Conservation (phyloP, 148 eudicot genomes). For the Chenopodium album region DNA sequence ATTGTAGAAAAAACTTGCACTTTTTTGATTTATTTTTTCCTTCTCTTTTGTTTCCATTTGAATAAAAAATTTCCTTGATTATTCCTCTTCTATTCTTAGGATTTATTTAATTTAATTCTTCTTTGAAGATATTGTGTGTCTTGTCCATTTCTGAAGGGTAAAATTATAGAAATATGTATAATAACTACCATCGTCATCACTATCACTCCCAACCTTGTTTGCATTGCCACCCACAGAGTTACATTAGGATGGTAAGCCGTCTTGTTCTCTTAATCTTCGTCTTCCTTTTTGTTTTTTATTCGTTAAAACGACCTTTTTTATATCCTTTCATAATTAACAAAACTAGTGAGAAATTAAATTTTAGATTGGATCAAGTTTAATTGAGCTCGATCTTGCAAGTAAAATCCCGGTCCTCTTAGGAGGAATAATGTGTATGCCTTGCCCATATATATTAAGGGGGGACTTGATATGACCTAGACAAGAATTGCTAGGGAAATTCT, state of each 20-base stretch:
- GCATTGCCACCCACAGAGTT: constrained; percentile 76
- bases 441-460: too few relatives aligned
- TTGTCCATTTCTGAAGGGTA: neutral
- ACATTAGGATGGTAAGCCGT: constrained; percentile 65
- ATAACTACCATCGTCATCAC: constrained; percentile 21
- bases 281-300: too few relatives aligned
- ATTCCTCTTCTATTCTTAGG: neutral
- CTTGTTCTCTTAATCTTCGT: too few relatives aligned
- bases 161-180: constrained; percentile 11
- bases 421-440: too few relatives aligned
- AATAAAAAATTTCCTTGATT: neutral
- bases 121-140: neutral
- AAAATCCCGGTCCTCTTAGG: too few relatives aligned
- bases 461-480: too few relatives aligned
- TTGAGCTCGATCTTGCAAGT: too few relatives aligned
- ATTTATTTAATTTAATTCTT: neutral
- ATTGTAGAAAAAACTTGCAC: constrained; percentile 14
- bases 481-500: too few relatives aligned
- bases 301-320: too few relatives aligned
- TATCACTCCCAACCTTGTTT: constrained; percentile 58
- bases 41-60: constrained; percentile 19
- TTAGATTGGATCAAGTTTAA: too few relatives aligned
- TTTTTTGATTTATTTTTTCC: neutral
- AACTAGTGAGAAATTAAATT: too few relatives aligned
- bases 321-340: too few relatives aligned